These are phyloP conservation scores for Curvularia sp. DNA, from an alignment of 2,329 filamentous ascomycete species.

Conservation along the genomic window DNA sequence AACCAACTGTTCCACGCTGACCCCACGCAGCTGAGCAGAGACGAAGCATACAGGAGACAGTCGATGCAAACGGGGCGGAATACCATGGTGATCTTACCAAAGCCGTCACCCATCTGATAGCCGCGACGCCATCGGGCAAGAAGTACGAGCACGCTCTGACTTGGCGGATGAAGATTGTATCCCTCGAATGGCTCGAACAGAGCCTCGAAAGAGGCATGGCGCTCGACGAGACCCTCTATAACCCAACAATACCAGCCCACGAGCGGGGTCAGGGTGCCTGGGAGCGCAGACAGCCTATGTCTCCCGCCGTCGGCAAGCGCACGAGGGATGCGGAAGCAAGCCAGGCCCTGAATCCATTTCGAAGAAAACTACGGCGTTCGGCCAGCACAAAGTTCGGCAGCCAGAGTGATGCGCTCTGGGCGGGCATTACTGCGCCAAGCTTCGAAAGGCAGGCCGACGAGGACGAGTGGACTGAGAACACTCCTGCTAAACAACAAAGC, in stretches of 20 bases:
- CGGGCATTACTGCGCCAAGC: slow-evolving; percentile 72
- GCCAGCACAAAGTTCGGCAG: slow-evolving; percentile 82
- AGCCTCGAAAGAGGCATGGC: slow-evolving; percentile 87
- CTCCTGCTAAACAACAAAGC: slow-evolving; percentile 29
- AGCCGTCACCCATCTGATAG: slow-evolving; percentile 85
- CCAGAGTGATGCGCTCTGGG: slow-evolving; percentile 87
- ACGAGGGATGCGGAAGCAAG: slow-evolving; percentile 39
- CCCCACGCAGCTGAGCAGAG: slow-evolving; percentile 65
- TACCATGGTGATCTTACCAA: slow-evolving; percentile 90
- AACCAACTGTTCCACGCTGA: slow-evolving; percentile 31
- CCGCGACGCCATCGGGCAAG: slow-evolving; percentile 77
- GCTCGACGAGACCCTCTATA: slow-evolving; percentile 83
- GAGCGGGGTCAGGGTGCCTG: slow-evolving; percentile 81
- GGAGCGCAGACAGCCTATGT: slow-evolving; percentile 55
- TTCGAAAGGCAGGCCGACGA: slow-evolving; percentile 33
- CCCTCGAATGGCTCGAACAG: slow-evolving; percentile 83
- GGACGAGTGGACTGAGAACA: slow-evolving; percentile 48
- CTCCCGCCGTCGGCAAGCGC: slow-evolving; percentile 52
- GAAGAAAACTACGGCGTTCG: slow-evolving; percentile 83
- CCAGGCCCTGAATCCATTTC: slow-evolving; percentile 55
- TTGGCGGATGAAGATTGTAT: slow-evolving; percentile 83
- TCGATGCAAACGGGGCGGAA: slow-evolving; percentile 74
- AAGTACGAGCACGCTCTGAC: slow-evolving; percentile 88
- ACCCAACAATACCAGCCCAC: slow-evolving; percentile 72
- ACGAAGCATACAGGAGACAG: slow-evolving; percentile 71